Evolutionary conservation across 2,329 filamentous ascomycete genomes (phyloP), one percentile per base, ranked within the genome.

Genomic region (Penicillium crustosum): DNA sequence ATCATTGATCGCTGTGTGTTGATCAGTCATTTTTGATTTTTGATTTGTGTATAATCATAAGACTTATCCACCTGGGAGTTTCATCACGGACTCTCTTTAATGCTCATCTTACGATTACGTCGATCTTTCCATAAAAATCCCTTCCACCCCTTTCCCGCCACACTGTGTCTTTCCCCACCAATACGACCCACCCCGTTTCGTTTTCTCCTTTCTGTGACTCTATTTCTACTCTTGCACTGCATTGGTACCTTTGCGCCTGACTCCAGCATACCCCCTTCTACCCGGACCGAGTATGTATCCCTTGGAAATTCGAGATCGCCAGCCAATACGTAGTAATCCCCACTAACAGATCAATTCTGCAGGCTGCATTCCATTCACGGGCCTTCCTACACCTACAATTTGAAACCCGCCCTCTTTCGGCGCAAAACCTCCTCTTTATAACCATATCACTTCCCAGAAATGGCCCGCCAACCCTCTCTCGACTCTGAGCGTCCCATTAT

Each of bases 401-500:
- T 39, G 29, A 52, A 56, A 41, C 39, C 21, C 21, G 36, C 43
- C 41, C 42, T 53, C 50, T 58, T 41, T 36, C 17, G 29, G 23
- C 15, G 39, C 29, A 48, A 23, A 33, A 12, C n/a, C 55, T 47
- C 53, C 25, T 44, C 27, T 49, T 48, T 27, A 44, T 42, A 45
- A 39, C 23, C 36, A 42, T 45, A 51, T n/a, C 36, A 7, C 41
- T 21, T 42, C 49, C 45, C 23, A 27, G 55, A 55, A 33, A 76
- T 77, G 74, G 68, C 73, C 52, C 72, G 75, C 61, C 74, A 75
- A 49, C 66, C 68, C 33, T 83, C 81, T 53, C 70, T 83, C 13
- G 82, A 84, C 53, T 84, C 82, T 39, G 78, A 81, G 65, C 74
- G 82, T 54, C 82, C 82, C 49, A 84, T 84, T 60, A 82, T 84